These are phyloP conservation scores for Fusarium sp. DNA, from an alignment of 2,329 filamentous ascomycete genomes.

Conservation along the genomic window DNA sequence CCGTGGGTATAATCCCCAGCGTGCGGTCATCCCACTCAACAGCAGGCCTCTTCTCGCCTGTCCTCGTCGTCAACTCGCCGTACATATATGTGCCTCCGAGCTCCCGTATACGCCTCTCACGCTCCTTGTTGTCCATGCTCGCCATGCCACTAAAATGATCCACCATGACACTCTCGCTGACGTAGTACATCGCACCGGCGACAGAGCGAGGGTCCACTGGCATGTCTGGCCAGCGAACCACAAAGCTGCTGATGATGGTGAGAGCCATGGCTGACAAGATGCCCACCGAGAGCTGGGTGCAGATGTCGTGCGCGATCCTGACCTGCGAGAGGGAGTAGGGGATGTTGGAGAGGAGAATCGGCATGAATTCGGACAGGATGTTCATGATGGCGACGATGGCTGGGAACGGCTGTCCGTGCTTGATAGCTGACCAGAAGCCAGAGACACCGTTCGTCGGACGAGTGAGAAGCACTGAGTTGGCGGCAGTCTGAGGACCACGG, in stretches of 20 bases:
- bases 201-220: constrained; percentile 61
- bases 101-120: constrained; percentile 36
- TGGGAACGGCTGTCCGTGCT: constrained; percentile 51
- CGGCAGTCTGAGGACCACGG: constrained; percentile 47
- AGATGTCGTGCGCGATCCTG: constrained; percentile 53
- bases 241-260: constrained; percentile 54
- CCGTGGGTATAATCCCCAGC: constrained; percentile 10
- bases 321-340: constrained; percentile 59
- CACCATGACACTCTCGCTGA: constrained; percentile 45
- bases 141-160: constrained; percentile 40
- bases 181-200: constrained; percentile 59
- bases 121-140: constrained; percentile 32
- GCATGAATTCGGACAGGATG: constrained; percentile 63
- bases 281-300: constrained; percentile 53
- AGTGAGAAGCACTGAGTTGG: constrained; percentile 54
- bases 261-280: constrained; percentile 58
- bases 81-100: constrained; percentile 41
- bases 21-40: constrained; percentile 43
- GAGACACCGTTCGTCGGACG: constrained; percentile 59
- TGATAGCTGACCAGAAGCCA: constrained; percentile 50
- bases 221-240: constrained; percentile 57
- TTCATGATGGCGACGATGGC: constrained; percentile 55
- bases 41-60: constrained; percentile 35
- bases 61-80: constrained; percentile 35
- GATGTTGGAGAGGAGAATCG: constrained; percentile 61